A percentile compares a stretch with the other conserved stretches of the same genome.
Evolutionary conservation across 805 yeast species (phyloP).

Genomic region (Pichia eremophila): DNA sequence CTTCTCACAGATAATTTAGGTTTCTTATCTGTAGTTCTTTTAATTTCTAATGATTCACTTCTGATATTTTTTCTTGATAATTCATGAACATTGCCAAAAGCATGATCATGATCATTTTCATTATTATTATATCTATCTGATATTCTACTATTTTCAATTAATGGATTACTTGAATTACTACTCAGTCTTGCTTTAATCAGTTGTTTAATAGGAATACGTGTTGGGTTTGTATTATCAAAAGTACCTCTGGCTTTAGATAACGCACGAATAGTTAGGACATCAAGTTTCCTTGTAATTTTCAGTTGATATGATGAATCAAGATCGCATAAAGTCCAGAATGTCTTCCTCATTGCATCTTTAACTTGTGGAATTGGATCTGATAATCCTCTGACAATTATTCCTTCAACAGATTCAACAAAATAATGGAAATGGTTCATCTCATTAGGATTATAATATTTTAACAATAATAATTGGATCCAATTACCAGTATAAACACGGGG

Average conservation of each 20-base stretch:
- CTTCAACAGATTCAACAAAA: constrained; percentile 36
- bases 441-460: constrained; percentile 35
- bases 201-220: background rate
- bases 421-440: constrained; percentile 22
- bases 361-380: constrained; percentile 75
- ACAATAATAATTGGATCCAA: constrained; percentile 57
- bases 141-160: background rate
- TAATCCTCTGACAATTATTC: constrained; percentile 49
- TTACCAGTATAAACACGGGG: constrained; percentile 62
- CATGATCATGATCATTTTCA: background rate
- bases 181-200: background rate
- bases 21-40: constrained; percentile 8
- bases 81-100: background rate
- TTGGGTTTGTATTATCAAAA: background rate
- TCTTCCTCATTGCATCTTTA: constrained; percentile 60
- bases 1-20: constrained; percentile 7
- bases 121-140: background rate
- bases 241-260: constrained; percentile 35
- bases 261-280: constrained; percentile 42
- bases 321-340: constrained; percentile 62
- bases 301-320: constrained; percentile 47
- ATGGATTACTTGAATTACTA: background rate
- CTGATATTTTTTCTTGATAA: background rate
- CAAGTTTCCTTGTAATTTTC: constrained; percentile 28
- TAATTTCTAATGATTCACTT: constrained; percentile 1